Evolutionary conservation across 2,329 filamentous ascomycete genomes (phyloP).

Genomic region (Pseudogymnoascus sp.): DNA sequence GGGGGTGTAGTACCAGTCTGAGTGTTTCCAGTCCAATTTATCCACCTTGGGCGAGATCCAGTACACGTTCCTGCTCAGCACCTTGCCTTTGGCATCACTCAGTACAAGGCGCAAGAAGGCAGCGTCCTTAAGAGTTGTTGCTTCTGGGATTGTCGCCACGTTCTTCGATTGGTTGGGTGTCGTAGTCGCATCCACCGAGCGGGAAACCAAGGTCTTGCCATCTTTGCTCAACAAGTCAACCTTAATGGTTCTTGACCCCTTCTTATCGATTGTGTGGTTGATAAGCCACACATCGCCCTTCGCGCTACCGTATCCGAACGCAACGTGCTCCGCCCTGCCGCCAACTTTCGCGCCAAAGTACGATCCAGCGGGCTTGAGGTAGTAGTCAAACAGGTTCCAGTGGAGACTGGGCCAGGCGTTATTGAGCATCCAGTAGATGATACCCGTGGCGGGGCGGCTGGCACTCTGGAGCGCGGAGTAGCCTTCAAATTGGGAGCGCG

Average conservation of each 20-base stretch:
- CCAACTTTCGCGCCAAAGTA: constrained; percentile 55
- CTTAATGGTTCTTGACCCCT: constrained; percentile 37
- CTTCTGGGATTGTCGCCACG: constrained; percentile 29
- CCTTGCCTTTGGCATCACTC: constrained; percentile 24
- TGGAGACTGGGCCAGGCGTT: constrained; percentile 59
- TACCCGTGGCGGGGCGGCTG: constrained; percentile 48
- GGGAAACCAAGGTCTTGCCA: constrained; percentile 38
- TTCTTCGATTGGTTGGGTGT: constrained; percentile 40
- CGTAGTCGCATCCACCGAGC: constrained; percentile 30
- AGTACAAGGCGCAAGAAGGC: constrained; percentile 47
- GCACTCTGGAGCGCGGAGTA: constrained; percentile 46
- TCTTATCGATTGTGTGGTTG: constrained; percentile 42
- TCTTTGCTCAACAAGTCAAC: constrained; percentile 44
- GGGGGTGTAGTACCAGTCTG: constrained; percentile 54
- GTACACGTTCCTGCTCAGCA: constrained; percentile 53
- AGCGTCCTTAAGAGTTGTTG: constrained; percentile 34
- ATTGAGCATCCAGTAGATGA: constrained; percentile 64
- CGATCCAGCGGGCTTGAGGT: constrained; percentile 49
- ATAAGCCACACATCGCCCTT: constrained; percentile 43
- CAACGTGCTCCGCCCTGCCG: constrained; percentile 44
- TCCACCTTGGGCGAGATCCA: constrained; percentile 47
- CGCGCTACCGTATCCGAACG: constrained; percentile 44
- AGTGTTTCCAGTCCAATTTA: constrained; percentile 47
- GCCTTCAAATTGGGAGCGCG: constrained; percentile 51
- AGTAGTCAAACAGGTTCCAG: constrained; percentile 61